Conservation (phyloP, 176 grass and related monocot species). For the Otatea glauca region DNA sequence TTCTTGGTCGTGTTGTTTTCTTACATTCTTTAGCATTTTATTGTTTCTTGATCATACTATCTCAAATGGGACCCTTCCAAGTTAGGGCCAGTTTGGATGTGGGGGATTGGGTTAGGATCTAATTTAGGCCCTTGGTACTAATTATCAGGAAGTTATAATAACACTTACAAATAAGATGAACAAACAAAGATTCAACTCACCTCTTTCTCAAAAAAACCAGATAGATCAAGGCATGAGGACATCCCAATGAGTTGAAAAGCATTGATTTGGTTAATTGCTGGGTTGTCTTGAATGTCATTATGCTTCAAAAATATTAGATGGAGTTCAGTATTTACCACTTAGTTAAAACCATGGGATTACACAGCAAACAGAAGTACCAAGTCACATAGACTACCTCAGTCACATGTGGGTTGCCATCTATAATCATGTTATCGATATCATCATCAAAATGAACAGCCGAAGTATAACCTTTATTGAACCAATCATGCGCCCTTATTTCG, state of each 20-base stretch:
- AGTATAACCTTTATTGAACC: constrained; percentile 86
- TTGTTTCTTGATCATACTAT: background rate
- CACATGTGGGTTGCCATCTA: constrained; percentile 36
- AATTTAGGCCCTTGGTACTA: constrained; percentile 13
- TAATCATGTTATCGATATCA: constrained; percentile 56
- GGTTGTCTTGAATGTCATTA: constrained; percentile 47
- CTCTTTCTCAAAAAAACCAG: constrained; percentile 96
- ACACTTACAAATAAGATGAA: constrained; percentile 7
- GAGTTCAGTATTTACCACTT: constrained; percentile 38
- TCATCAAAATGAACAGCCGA: constrained; percentile 60
- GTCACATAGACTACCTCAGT: constrained; percentile 52
- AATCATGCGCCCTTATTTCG: constrained; percentile 72
- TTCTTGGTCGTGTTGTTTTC: constrained; percentile 21
- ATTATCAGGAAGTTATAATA: background rate
- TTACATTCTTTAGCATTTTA: constrained; percentile 6
- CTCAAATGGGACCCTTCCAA: constrained; percentile 6
- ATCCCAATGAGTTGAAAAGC: constrained; percentile 97
- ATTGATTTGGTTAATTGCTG: constrained; percentile 77
- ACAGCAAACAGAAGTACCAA: constrained; percentile 24
- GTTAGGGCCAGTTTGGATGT: constrained; percentile 21
- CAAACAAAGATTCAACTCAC: constrained; percentile 50
- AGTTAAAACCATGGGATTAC: constrained; percentile 22
- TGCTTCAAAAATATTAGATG: constrained; percentile 49
- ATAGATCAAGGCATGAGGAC: constrained; percentile 96
- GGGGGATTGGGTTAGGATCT: background rate